Conservation (phyloP, 225 moss, liverwort and hornwort genomes). For the Polytrichum formosum region DNA sequence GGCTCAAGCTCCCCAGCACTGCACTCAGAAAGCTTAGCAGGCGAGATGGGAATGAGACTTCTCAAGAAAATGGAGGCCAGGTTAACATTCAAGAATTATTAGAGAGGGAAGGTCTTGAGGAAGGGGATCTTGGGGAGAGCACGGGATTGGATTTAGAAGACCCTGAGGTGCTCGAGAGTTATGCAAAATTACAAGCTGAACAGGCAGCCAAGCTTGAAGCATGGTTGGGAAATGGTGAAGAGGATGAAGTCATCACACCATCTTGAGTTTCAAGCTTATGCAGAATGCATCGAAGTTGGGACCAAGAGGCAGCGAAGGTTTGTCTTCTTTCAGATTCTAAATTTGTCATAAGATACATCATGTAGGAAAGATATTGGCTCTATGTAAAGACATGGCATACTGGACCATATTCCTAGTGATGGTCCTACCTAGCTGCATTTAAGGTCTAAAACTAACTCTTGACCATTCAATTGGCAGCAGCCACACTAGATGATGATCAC, state of each 20-base stretch:
- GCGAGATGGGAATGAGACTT: conserved; percentile 19
- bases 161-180: conserved; percentile 51
- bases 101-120: conserved; percentile 28
- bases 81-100: conserved; percentile 9
- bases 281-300: background rate
- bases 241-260: conserved; percentile 13
- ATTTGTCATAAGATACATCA: too few relatives aligned
- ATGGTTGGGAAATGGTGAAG: conserved; percentile 49
- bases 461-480: too few relatives aligned
- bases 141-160: conserved; percentile 39
- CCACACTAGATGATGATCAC: too few relatives aligned
- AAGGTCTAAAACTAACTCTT: too few relatives aligned
- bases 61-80: conserved; percentile 12
- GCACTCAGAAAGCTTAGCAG: conserved; percentile 31
- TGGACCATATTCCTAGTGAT: too few relatives aligned
- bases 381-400: too few relatives aligned
- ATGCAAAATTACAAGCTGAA: conserved; percentile 48
- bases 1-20: conserved; percentile 35
- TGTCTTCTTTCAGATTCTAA: too few relatives aligned
- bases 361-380: too few relatives aligned
- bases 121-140: conserved; percentile 21
- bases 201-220: conserved; percentile 67
- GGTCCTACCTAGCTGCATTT: too few relatives aligned
- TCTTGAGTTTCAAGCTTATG: background rate
- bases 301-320: too few relatives aligned